A percentile compares a stretch with the other conserved stretches of the same genome.
phyloP scores from a whole-genome alignment of 2,329 filamentous ascomycete genomes.

The Xylaria sp. region DNA sequence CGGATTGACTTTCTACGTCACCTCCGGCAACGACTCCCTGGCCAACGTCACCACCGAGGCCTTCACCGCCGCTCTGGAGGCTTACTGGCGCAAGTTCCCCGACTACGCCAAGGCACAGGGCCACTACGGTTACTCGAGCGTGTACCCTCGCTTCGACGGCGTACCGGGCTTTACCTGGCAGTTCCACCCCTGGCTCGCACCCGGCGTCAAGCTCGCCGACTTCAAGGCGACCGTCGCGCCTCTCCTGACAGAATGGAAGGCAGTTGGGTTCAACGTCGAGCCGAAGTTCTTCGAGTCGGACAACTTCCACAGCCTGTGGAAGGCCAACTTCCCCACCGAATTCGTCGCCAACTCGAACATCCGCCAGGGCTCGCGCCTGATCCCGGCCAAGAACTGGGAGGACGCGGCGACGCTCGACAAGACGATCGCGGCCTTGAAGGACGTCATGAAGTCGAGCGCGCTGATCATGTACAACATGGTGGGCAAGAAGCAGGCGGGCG shows the following conservation, averaged over 20 bases:
- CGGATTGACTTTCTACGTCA: constrained; percentile 34
- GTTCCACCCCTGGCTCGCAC: constrained; percentile 44
- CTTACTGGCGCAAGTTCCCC: constrained; percentile 42
- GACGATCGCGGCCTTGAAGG: background rate
- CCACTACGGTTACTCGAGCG: constrained; percentile 32
- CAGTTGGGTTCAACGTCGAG: constrained; percentile 19
- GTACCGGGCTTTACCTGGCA: constrained; percentile 18
- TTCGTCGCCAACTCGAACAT: constrained; percentile 38
- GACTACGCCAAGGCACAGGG: constrained; percentile 35
- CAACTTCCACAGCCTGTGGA: constrained; percentile 25
- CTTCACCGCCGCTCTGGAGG: constrained; percentile 40
- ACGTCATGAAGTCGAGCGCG: constrained; percentile 31
- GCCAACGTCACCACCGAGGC: constrained; percentile 31
- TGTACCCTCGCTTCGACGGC: constrained; percentile 32
- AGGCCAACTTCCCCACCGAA: constrained; percentile 49
- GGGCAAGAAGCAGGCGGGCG: constrained; percentile 2
- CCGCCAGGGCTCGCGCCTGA: constrained; percentile 47
- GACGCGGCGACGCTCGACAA: constrained; percentile 36
- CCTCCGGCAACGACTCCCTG: constrained; percentile 29
- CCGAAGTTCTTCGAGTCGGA: constrained; percentile 40
- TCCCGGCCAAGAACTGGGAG: constrained; percentile 47
- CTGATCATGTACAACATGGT: constrained; percentile 41
- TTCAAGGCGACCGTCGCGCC: constrained; percentile 43
- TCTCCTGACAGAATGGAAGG: constrained; percentile 32
- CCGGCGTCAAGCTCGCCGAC: constrained; percentile 41